Evolutionary conservation across 2,329 filamentous ascomycete species (phyloP), one percentile per base, ranked within the genome.

Genomic region (Trichoderma sp.): DNA sequence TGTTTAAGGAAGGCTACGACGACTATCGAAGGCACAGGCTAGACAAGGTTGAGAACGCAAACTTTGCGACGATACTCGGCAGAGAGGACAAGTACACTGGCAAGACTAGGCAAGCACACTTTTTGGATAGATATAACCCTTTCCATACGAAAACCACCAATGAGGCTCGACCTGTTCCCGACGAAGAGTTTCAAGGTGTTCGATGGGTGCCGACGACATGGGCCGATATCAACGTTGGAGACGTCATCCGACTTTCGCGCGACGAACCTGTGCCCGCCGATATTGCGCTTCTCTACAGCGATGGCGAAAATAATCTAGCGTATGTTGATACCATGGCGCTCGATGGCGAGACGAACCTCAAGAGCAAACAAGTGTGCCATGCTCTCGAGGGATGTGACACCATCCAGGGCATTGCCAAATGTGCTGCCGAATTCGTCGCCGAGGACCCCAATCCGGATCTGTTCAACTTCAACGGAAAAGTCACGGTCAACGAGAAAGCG

Each of bases 301-400:
- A 88, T 65, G 93, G 91, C 13, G 88, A 91, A 67, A 92, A 94
- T 70, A 90, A 88, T 8, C 80, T 95, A 61, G 94, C 94, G 0
- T 97, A 92, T 72, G 87, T 94, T 63, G 92, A 94, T 72, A 94
- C 92, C 1, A 93, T 94, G 91, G 92, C 91, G 2, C 80, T 94
- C 9, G 92, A 94, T 71, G 92, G 92, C 56, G 92, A 94, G 78
- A 94, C 91, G 1, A 94, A 92, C 70, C 82, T 94, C 27, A 94
- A 94, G 78, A 90, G 85, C 76, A 93, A 92, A 78, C 89, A 91
- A 74, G 83, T 87, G 0, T 83, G 90, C 4, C 84, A 87, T 5
- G 84, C 87, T 1, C 81, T 90, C 4, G 85, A 88, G 68, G 77
- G 76, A 5, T 92, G 90, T 73, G 76, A 80, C 52, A 84, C 82